These are phyloP conservation scores for Paxillus involutus DNA, from an alignment of 768 basidiomycete species.

Conservation along the genomic window DNA sequence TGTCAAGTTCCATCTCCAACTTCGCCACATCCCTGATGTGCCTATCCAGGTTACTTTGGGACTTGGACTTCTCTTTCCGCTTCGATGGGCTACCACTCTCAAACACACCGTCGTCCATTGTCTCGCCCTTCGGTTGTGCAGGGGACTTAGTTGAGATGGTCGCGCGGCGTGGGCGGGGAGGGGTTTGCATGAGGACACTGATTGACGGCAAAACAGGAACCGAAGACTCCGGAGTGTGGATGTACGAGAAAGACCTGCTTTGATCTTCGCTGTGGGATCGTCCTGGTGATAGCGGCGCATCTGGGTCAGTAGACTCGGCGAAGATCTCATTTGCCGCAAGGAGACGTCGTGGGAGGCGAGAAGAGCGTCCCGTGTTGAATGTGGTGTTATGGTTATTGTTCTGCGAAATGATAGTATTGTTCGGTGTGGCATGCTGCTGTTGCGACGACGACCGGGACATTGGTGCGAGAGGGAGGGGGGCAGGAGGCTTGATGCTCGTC, in stretches of 20 bases:
- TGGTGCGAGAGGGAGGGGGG: conserved; percentile 64
- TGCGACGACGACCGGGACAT: conserved; percentile 50
- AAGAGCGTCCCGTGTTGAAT: conserved; percentile 19
- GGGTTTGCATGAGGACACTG: conserved; percentile 29
- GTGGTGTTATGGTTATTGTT: conserved; percentile 7
- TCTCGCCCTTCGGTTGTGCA: conserved; percentile 31
- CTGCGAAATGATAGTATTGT: conserved; percentile 26
- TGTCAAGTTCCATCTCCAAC: conserved; percentile 64
- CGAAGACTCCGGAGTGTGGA: conserved; percentile 19
- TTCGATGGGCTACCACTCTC: conserved; percentile 56
- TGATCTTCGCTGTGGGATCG: conserved; percentile 10
- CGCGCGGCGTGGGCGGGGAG: conserved; percentile 46
- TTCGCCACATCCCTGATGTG: conserved; percentile 67
- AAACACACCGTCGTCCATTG: conserved; percentile 29
- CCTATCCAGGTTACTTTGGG: conserved; percentile 61
- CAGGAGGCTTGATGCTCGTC: conserved; percentile 45
- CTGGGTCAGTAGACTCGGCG: conserved; percentile 28
- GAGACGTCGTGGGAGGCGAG: conserved; percentile 61
- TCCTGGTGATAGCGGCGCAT: conserved; percentile 23
- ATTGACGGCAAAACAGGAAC: conserved; percentile 18
- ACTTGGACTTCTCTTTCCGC: conserved; percentile 63
- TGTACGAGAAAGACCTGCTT: conserved; percentile 23
- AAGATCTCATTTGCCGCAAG: conserved; percentile 75
- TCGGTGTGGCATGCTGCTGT: conserved; percentile 24
- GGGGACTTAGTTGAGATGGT: conserved; percentile 71